Conservation (phyloP, 352 stramenopile species). For the Globisporangium perplexum region DNA sequence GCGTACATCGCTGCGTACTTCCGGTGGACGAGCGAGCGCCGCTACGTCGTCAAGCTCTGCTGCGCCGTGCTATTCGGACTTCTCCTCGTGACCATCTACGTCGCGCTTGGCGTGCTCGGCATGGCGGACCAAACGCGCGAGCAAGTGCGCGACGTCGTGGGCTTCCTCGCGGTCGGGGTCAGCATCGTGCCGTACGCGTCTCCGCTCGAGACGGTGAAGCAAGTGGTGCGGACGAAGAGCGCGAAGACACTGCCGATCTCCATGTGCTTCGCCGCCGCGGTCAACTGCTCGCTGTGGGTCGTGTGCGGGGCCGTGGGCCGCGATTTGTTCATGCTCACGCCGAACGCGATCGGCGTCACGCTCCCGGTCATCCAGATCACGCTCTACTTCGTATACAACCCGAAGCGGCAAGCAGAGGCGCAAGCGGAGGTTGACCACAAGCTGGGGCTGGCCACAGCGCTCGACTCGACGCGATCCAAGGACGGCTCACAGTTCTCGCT, state of each 20-base stretch:
- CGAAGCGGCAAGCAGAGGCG: not conserved
- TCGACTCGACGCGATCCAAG: not conserved
- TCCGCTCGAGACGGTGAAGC: constrained; percentile 21
- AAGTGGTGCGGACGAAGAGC: constrained; percentile 25
- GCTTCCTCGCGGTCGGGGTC: constrained; percentile 14
- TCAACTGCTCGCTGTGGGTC: constrained; percentile 52
- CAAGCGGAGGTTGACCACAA: not conserved
- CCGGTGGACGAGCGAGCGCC: constrained; percentile 1
- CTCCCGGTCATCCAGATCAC: constrained; percentile 31
- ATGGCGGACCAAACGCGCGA: constrained; percentile 21
- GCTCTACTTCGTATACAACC: constrained; percentile 37
- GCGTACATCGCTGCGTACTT: constrained; percentile 8
- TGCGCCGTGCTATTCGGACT: not conserved
- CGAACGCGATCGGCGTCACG: constrained; percentile 27
- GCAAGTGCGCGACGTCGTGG: constrained; percentile 7
- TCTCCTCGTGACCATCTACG: constrained; percentile 18
- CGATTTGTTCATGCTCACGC: constrained; percentile 43
- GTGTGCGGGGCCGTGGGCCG: constrained; percentile 35
- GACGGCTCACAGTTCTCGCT: not conserved
- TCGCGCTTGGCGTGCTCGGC: constrained; percentile 17
- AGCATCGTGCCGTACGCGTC: constrained; percentile 24
- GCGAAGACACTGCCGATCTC: constrained; percentile 33
- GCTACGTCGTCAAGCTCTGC: constrained; percentile 10
- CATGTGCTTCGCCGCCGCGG: constrained; percentile 31
- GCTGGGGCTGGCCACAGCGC: not conserved